Evolutionary conservation across 1,284 basidiomycete species (phyloP).

Genomic region (Cryptococcus wingfieldii): DNA sequence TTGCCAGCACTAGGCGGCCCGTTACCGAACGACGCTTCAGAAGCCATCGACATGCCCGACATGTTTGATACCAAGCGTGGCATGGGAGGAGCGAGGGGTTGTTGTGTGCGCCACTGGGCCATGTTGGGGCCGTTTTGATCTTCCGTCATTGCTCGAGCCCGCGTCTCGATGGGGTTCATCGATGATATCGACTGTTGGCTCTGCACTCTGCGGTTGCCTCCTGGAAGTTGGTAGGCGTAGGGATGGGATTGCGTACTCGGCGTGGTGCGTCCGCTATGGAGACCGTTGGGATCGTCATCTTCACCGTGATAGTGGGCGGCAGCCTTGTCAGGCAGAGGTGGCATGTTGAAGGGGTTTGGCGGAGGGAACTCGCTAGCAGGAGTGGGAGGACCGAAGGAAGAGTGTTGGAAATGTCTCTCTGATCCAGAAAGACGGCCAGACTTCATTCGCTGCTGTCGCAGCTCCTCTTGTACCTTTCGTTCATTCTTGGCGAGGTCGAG

Average conservation of each 20-base stretch:
- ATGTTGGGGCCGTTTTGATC: constrained; percentile 63
- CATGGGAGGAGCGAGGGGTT: constrained; percentile 52
- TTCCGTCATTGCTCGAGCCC: constrained; percentile 64
- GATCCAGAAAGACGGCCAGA: constrained; percentile 26
- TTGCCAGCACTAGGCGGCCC: not conserved
- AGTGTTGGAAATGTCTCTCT: constrained; percentile 23
- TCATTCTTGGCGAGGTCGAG: constrained; percentile 71
- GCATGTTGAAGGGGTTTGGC: constrained; percentile 16
- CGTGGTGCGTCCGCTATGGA: constrained; percentile 29
- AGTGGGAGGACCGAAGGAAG: constrained; percentile 39
- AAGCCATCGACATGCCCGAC: constrained; percentile 32
- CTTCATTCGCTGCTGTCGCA: constrained; percentile 50
- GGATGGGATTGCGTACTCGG: constrained; percentile 52
- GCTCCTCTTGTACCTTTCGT: constrained; percentile 51
- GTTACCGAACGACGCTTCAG: constrained; percentile 37
- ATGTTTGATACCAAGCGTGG: constrained; percentile 35
- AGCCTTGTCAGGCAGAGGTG: constrained; percentile 17
- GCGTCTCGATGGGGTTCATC: constrained; percentile 54
- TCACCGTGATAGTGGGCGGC: constrained; percentile 9
- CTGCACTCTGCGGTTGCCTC: constrained; percentile 54
- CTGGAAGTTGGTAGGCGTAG: constrained; percentile 34
- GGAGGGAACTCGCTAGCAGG: constrained; percentile 31
- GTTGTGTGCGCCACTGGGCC: constrained; percentile 59
- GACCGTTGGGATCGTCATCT: constrained; percentile 33
- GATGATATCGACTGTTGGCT: constrained; percentile 57